These are phyloP conservation scores for Candida coleopterorum DNA, from an alignment of 805 yeast species.

Conservation along the genomic window DNA sequence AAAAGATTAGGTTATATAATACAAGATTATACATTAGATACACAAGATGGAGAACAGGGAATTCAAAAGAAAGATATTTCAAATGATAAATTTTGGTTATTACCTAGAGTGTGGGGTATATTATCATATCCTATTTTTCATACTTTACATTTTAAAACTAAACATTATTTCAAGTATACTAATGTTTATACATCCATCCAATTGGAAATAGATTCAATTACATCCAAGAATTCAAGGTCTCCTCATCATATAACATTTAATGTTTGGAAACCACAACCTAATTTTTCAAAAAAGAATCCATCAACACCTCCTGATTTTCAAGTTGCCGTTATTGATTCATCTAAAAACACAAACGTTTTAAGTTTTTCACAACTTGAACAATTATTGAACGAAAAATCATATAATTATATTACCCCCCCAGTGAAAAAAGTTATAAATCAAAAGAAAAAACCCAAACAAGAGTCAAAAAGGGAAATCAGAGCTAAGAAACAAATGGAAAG, in stretches of 20 bases:
- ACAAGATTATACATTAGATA: constrained; percentile 13
- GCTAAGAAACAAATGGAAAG: constrained; percentile 21
- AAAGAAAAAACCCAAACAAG: constrained; percentile 12
- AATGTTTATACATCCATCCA: constrained; percentile 18
- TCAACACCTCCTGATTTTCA: constrained; percentile 79
- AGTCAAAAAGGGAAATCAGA: constrained; percentile 23
- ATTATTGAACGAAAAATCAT: constrained; percentile 9
- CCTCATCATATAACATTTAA: constrained; percentile 44
- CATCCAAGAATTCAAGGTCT: constrained; percentile 11
- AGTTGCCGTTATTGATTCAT: constrained; percentile 52
- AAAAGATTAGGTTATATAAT: constrained; percentile 78
- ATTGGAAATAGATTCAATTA: constrained; percentile 8
- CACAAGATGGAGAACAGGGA: too few relatives aligned
- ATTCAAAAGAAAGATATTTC: background rate
- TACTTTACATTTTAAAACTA: constrained; percentile 15
- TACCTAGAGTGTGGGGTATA: constrained; percentile 11
- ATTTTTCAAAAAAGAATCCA: constrained; percentile 66
- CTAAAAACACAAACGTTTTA: constrained; percentile 40
- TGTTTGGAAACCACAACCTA: constrained; percentile 80
- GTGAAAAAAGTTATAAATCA: background rate
- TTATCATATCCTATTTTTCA: constrained; percentile 12
- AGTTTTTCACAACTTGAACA: constrained; percentile 35
- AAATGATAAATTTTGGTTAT: background rate
- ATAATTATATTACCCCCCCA: too few relatives aligned
- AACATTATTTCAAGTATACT: constrained; percentile 24